These are phyloP conservation scores for Bathelium albidoporum DNA, from an alignment of 495 filamentous ascomycete genomes.

Conservation along the genomic window DNA sequence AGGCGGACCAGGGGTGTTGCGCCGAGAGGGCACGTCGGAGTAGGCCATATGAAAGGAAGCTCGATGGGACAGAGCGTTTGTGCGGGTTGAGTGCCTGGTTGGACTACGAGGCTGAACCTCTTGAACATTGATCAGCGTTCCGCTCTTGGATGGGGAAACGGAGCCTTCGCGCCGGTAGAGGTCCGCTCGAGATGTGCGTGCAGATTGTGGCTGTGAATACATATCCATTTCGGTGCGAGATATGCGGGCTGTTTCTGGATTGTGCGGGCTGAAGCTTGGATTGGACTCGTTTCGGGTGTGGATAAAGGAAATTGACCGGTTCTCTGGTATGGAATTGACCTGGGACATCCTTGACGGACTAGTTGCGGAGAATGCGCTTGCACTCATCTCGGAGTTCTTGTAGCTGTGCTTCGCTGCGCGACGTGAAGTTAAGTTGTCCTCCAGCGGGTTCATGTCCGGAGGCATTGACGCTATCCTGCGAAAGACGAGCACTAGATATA, in stretches of 20 bases:
- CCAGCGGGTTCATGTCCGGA: constrained; percentile 86
- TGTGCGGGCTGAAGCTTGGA: constrained; percentile 37
- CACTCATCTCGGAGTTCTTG: constrained; percentile 60
- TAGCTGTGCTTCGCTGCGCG: constrained; percentile 49
- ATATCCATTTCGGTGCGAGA: constrained; percentile 42
- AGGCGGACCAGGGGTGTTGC: constrained; percentile 9
- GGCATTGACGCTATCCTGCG: constrained; percentile 67
- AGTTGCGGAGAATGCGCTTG: constrained; percentile 38
- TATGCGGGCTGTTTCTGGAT: constrained; percentile 28
- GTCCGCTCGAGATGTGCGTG: constrained; percentile 38
- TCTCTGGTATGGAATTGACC: constrained; percentile 44
- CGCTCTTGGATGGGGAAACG: constrained; percentile 5
- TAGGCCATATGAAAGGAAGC: background rate
- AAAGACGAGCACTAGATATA: constrained; percentile 67
- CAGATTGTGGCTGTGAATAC: constrained; percentile 35
- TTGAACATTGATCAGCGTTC: background rate
- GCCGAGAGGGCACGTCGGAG: background rate
- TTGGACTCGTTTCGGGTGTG: constrained; percentile 57
- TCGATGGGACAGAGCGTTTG: constrained; percentile 1
- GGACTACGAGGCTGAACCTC: constrained; percentile 3
- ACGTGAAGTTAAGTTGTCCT: constrained; percentile 73
- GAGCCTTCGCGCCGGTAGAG: constrained; percentile 24
- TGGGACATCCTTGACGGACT: constrained; percentile 37
- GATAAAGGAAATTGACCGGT: constrained; percentile 62
- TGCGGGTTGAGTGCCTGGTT: background rate